Percentiles rank a stretch among this genome's conserved stretches.
phyloP scores from a whole-genome alignment of 2,329 filamentous ascomycete species.

The Lasiodiplodia sp. region DNA sequence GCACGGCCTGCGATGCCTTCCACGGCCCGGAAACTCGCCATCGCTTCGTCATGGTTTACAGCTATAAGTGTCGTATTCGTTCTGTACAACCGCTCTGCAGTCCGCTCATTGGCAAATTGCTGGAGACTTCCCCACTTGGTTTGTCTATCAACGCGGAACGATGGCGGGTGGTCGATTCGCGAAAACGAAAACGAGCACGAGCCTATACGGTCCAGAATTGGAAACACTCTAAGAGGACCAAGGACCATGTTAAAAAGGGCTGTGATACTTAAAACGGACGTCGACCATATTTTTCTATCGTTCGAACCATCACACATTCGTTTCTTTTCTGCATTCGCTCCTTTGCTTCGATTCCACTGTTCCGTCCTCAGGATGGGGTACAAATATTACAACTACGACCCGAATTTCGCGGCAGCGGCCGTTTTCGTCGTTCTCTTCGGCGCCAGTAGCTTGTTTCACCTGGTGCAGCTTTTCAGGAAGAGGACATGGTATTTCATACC shows the following conservation, averaged over 20 bases:
- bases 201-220: neutral
- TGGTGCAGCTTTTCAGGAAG: constrained; percentile 47
- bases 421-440: constrained; percentile 43
- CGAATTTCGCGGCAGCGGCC: constrained; percentile 39
- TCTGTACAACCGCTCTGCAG: neutral
- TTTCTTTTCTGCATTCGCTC: neutral
- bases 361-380: constrained; percentile 35
- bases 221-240: neutral
- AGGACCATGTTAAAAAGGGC: neutral
- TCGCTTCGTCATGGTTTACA: neutral
- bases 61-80: constrained; percentile 1
- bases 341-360: neutral
- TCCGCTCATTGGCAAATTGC: neutral
- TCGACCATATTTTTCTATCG: neutral
- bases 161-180: neutral
- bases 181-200: constrained; percentile 24
- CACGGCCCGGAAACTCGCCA: neutral
- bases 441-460: constrained; percentile 45
- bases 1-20: neutral
- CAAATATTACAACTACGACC: constrained; percentile 44
- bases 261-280: neutral
- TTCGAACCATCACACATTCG: neutral
- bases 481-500: constrained; percentile 61
- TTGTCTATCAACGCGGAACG: neutral
- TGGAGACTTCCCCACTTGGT: neutral